Conservation (phyloP, 345 rosid species). For the Diplotaxis tenuifolia region DNA sequence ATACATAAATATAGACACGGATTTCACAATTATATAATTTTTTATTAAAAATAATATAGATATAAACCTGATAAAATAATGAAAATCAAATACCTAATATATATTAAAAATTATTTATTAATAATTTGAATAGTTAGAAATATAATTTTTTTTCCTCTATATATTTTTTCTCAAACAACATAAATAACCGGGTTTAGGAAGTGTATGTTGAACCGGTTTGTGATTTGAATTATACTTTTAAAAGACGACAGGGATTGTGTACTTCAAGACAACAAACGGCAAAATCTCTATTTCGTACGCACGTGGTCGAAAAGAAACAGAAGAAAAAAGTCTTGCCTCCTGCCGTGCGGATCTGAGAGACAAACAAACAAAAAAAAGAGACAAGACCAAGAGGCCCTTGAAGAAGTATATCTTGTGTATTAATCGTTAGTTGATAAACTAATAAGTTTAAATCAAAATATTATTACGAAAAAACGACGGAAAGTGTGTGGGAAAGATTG, state of each 20-base stretch:
- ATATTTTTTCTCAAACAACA: background rate
- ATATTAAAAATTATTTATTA: background rate
- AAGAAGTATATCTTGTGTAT: background rate
- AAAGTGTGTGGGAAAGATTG: background rate
- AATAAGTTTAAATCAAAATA: background rate
- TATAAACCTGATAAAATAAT: background rate
- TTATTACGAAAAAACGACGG: background rate
- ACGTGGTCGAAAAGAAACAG: background rate
- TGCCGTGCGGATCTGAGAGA: background rate
- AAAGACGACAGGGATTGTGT: background rate
- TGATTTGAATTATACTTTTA: background rate
- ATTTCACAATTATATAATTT: background rate
- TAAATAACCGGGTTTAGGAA: background rate
- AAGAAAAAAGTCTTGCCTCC: background rate
- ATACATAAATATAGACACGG: background rate
- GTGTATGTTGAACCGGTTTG: background rate
- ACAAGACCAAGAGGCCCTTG: background rate
- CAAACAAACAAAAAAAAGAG: background rate
- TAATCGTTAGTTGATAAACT: background rate
- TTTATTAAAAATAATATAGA: background rate
- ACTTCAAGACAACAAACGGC: background rate
- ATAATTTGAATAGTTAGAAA: background rate
- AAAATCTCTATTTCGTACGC: background rate
- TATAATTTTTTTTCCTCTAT: background rate
- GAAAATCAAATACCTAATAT: background rate